Evolutionary conservation across 1,284 basidiomycete species (phyloP).

Genomic region (Cutaneotrichosporon spelunceum): DNA sequence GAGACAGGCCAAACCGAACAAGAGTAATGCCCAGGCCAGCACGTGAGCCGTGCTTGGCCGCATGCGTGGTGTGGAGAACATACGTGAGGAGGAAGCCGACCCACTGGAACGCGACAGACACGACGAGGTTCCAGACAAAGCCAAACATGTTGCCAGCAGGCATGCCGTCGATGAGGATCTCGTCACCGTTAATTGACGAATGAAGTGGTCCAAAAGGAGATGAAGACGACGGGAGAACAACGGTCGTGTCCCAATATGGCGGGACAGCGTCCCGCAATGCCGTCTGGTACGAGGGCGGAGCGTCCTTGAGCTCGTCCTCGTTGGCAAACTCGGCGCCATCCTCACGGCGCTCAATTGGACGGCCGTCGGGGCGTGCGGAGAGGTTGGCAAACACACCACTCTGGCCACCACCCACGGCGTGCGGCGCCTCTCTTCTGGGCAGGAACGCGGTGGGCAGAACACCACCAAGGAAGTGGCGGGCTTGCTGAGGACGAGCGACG

Average conservation of each 20-base stretch:
- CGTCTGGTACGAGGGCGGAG: constrained; percentile 83
- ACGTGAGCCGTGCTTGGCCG: constrained; percentile 88
- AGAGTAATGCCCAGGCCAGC: constrained; percentile 92
- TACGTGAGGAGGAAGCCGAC: constrained; percentile 92
- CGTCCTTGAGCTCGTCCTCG: constrained; percentile 74
- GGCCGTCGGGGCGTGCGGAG: constrained; percentile 74
- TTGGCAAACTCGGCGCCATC: constrained; percentile 64
- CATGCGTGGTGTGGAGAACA: constrained; percentile 89
- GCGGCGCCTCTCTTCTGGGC: constrained; percentile 48
- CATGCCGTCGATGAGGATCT: constrained; percentile 59
- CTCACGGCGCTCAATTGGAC: constrained; percentile 57
- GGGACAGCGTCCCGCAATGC: constrained; percentile 90
- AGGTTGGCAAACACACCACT: constrained; percentile 97
- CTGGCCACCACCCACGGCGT: constrained; percentile 63
- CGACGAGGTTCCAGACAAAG: constrained; percentile 60
- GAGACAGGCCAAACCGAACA: constrained; percentile 86
- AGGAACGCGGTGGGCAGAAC: constrained; percentile 74
- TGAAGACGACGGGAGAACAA: constrained; percentile 61
- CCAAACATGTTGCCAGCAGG: constrained; percentile 56
- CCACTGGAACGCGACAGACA: constrained; percentile 95
- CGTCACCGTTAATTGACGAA: constrained; percentile 53
- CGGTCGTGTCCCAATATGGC: constrained; percentile 94
- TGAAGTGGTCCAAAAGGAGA: constrained; percentile 54
- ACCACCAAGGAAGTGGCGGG: constrained; percentile 65
- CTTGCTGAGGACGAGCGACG: constrained; percentile 53